Base-by-base conservation (phyloP, 2,329 filamentous ascomycete genomes). In the Blastomyces parvus region DNA sequence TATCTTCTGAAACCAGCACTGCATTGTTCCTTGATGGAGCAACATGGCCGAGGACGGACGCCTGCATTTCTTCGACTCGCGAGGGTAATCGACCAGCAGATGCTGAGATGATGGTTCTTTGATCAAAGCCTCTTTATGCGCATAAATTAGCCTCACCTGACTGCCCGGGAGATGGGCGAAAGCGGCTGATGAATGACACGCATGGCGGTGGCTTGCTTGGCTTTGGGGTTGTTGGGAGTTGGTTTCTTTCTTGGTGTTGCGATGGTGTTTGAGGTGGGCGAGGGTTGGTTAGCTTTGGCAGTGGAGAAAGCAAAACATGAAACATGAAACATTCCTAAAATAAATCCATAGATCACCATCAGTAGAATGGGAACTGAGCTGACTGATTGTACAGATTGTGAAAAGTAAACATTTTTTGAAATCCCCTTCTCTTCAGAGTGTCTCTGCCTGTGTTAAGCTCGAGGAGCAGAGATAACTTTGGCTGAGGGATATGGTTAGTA, bases 81-180 rank as follows among this genome's bases (percentile, higher is more conserved):
- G n/a, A 40, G 55, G 9, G 7, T 33, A 22, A 57, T 36, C 25
- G 40, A 42, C 55, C n/a, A 40, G 42, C 57, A 46, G 40, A 59
- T 46, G 40, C 25, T 46, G 38, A 59, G 40, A 48, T 44, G 40
- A 48, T 44, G 14, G 11, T 59, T 59, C 57, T 59, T 59, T 59
- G 57, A 36, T 59, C 57, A 7, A 25, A 59, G 42, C 40, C 25
- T 59, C 57, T 59, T 59, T 59, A 59, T 56, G 30, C 25, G 7
- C 30, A 56, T 56, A 30, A 9, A 38, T 36, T 56, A 7, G 9
- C 53, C 38, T 22, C 8, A 17, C 30, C 19, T 19, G 27, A n/a
- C 8, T 9, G 55, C 19, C 13, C 8, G n/a, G 53, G 14, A 40
- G 36, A 57, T 40, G n/a, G n/a, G n/a, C 19, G n/a, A 57, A 38